These are phyloP conservation scores for Apiospora sp. DNA, from an alignment of 2,329 filamentous ascomycete genomes.

Conservation along the genomic window DNA sequence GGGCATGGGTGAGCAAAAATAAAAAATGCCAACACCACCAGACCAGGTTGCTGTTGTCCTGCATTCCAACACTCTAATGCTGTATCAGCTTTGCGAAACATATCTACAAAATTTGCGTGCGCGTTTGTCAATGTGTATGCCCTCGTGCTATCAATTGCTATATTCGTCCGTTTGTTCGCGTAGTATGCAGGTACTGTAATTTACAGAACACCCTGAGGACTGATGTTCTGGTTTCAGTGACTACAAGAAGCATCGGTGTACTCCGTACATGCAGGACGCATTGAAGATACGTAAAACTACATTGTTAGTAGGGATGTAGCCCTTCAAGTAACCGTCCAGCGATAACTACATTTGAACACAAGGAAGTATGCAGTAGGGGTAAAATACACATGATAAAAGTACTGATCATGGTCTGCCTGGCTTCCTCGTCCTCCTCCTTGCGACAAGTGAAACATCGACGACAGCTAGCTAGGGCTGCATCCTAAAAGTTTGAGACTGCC, in stretches of 20 bases:
- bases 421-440: neutral
- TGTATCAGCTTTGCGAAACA: conserved; percentile 5
- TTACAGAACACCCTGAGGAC: neutral
- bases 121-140: neutral
- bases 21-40: neutral
- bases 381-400: too few species aligned
- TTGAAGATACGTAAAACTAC: neutral
- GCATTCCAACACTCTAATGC: conserved; percentile 4
- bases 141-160: neutral
- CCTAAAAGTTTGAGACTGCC: conserved; percentile 8
- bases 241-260: neutral
- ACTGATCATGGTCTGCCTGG: neutral
- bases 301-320: neutral
- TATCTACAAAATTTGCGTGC: neutral
- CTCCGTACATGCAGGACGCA: neutral
- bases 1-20: neutral
- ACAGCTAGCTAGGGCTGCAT: neutral
- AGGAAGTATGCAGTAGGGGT: too few species aligned
- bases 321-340: neutral
- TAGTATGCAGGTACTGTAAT: conserved; percentile 3
- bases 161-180: neutral
- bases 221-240: conserved; percentile 4
- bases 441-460: neutral
- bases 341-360: neutral
- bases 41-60: neutral